Evolutionary conservation across 2,329 filamentous ascomycete species (phyloP).

Genomic region (Plectosphaerella cucumerina): DNA sequence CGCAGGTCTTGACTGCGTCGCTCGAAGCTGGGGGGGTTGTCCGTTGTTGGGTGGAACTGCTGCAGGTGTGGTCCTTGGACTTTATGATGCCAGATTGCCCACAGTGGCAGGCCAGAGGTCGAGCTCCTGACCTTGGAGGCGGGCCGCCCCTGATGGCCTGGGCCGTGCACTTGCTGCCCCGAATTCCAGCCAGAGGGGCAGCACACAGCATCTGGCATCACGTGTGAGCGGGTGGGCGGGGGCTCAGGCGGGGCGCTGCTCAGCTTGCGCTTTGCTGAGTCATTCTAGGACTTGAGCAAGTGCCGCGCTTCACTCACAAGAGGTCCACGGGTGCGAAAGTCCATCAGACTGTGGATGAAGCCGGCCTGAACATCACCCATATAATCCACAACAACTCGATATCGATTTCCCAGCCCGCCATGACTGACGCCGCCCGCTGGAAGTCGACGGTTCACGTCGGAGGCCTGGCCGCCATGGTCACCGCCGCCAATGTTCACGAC

Average conservation of each 20-base stretch:
- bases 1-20: too few species aligned
- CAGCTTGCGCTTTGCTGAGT: too few species aligned
- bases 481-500: conserved; percentile 70
- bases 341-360: neutral
- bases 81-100: conserved; percentile 17
- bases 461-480: conserved; percentile 77
- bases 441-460: conserved; percentile 93
- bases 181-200: neutral
- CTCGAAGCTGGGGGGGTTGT: too few species aligned
- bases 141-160: neutral
- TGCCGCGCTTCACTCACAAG: neutral
- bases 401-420: conserved; percentile 26
- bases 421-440: conserved; percentile 79
- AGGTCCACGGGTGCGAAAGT: too few species aligned
- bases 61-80: conserved; percentile 7
- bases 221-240: too few species aligned
- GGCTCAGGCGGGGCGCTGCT: too few species aligned
- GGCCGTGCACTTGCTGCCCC: neutral
- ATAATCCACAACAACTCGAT: neutral
- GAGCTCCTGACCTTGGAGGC: conserved; percentile 1
- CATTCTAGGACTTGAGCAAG: too few species aligned
- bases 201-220: too few species aligned
- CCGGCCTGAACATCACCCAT: too few species aligned
- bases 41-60: too few species aligned
- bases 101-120: conserved; percentile 11